Evolutionary conservation across 257 asterid genomes (phyloP).

Genomic region (Nyctanthes arbortristis): DNA sequence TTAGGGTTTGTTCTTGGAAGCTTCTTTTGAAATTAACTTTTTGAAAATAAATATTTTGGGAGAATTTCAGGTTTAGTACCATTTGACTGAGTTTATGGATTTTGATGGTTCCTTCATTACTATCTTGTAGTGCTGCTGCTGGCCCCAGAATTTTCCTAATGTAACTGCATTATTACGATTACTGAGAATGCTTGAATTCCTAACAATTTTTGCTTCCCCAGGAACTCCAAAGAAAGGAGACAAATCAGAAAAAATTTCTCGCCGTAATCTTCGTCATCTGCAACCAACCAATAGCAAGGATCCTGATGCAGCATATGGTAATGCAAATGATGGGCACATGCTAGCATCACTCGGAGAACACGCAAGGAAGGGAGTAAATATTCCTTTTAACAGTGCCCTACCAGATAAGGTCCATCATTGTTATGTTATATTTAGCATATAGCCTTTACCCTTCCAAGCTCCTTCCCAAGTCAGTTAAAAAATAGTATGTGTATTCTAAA

Average conservation of each 20-base stretch:
- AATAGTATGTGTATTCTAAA: too few species aligned
- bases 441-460: neutral
- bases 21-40: too few species aligned
- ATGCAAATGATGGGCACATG: conserved; percentile 34
- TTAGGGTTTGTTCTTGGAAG: too few species aligned
- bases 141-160: neutral
- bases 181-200: neutral
- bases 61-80: neutral
- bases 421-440: neutral
- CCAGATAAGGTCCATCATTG: conserved; percentile 50
- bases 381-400: conserved; percentile 34
- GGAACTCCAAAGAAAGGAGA: conserved; percentile 36
- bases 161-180: neutral
- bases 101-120: conserved; percentile 7
- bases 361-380: conserved; percentile 38
- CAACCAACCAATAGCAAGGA: conserved; percentile 39
- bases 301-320: conserved; percentile 33
- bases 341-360: conserved; percentile 39
- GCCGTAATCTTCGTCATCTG: conserved; percentile 35
- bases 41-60: too few species aligned
- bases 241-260: conserved; percentile 42
- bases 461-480: too few species aligned
- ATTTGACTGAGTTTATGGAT: conserved; percentile 10
- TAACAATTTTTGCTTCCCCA: conserved; percentile 24
- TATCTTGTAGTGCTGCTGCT: neutral